phyloP scores from a whole-genome alignment of 2,329 filamentous ascomycete genomes.

The Talaromyces sp. region DNA sequence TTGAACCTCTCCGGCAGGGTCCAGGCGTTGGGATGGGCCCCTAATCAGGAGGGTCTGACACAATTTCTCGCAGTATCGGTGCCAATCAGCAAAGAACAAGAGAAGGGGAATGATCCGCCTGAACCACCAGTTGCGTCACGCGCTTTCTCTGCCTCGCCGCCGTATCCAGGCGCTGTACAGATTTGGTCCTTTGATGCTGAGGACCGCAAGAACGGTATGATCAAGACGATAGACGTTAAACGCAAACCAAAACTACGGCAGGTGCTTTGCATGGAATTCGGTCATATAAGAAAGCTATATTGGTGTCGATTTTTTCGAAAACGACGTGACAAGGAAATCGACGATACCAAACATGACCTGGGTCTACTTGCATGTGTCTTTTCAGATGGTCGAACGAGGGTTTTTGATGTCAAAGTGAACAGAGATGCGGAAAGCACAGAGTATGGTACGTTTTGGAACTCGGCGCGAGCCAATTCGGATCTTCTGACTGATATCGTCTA shows the following conservation, averaged over 20 bases:
- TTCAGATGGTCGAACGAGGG: conserved; percentile 57
- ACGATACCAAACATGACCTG: conserved; percentile 36
- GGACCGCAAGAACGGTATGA: conserved; percentile 32
- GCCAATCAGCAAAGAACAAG: conserved; percentile 40
- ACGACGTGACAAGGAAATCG: conserved; percentile 31
- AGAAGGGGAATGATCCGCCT: conserved; percentile 30
- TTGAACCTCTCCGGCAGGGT: conserved; percentile 57
- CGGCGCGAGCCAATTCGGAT: neutral
- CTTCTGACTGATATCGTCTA: conserved; percentile 22
- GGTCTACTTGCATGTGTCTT: conserved; percentile 59
- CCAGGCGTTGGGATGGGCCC: conserved; percentile 51
- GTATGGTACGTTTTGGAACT: conserved; percentile 31
- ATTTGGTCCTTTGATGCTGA: conserved; percentile 55
- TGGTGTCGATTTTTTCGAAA: conserved; percentile 55
- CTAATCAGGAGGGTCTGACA: conserved; percentile 42
- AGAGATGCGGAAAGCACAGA: conserved; percentile 30
- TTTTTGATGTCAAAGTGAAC: conserved; percentile 52
- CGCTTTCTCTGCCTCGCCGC: conserved; percentile 52
- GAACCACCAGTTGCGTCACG: conserved; percentile 41
- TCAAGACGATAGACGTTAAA: conserved; percentile 45
- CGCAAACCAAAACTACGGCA: conserved; percentile 48
- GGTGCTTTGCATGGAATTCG: conserved; percentile 59
- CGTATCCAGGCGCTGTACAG: conserved; percentile 54
- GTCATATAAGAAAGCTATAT: conserved; percentile 53
- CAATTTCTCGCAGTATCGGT: conserved; percentile 59